These are phyloP conservation scores for Chrysoporthe cubensis DNA, from an alignment of 2,329 filamentous ascomycete species.

Conservation along the genomic window DNA sequence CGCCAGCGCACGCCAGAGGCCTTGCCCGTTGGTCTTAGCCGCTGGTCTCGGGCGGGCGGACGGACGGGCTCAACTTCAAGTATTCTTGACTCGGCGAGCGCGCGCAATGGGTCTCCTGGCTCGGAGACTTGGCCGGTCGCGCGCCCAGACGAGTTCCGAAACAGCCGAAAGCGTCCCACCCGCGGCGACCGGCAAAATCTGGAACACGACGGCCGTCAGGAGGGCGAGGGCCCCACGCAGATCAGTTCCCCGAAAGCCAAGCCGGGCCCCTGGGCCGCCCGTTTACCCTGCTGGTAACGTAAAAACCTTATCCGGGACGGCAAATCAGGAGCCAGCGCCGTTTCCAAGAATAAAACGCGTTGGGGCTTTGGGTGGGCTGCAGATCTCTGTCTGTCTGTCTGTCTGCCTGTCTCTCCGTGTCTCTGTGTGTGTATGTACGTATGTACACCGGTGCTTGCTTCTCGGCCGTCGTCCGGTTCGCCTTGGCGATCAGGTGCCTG, in stretches of 20 bases:
- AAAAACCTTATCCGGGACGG: neutral
- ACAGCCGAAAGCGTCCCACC: constrained; percentile 12
- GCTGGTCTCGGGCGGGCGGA: too few relatives aligned
- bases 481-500: neutral
- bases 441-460: neutral
- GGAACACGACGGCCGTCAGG: constrained; percentile 23
- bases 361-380: too few relatives aligned
- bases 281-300: neutral
- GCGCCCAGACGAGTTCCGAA: neutral
- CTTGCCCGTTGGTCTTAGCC: too few relatives aligned
- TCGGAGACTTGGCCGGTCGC: neutral
- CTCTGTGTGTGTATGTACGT: too few relatives aligned
- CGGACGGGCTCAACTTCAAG: neutral
- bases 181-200: constrained; percentile 14
- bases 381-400: too few relatives aligned
- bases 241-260: neutral
- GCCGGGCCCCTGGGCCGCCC: neutral
- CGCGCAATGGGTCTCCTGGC: too few relatives aligned
- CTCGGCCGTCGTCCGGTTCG: neutral
- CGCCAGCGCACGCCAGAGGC: too few relatives aligned
- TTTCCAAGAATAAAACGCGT: constrained; percentile 5
- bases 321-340: constrained; percentile 1
- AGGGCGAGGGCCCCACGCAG: constrained; percentile 5
- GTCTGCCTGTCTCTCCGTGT: too few relatives aligned
- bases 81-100: neutral